Conservation (phyloP, 345 rosid genomes). For the Rhodamnia argentea region DNA sequence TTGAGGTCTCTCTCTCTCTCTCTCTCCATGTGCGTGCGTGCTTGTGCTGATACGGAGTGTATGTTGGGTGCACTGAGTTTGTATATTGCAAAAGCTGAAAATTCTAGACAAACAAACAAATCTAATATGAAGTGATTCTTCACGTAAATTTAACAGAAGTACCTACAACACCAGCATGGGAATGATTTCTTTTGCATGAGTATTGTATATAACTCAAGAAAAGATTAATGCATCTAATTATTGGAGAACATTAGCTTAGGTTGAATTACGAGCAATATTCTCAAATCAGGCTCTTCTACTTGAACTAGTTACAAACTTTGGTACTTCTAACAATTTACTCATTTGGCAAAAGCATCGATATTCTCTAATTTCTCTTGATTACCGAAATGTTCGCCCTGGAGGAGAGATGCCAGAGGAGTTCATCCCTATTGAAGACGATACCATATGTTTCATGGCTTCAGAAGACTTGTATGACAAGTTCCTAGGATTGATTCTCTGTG, state of each 20-base stretch:
- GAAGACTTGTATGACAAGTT: neutral
- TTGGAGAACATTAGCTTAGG: neutral
- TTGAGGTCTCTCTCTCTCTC: neutral
- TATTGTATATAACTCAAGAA: too few species aligned
- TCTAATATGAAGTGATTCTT: neutral
- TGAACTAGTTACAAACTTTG: rapidly evolving
- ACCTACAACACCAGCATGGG: neutral
- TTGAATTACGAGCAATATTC: neutral
- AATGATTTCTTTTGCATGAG: neutral
- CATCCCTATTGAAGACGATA: neutral
- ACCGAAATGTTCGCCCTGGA: neutral
- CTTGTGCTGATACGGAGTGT: too few species aligned
- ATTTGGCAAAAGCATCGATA: neutral
- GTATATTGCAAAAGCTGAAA: neutral
- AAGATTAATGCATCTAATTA: neutral
- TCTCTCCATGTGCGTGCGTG: neutral
- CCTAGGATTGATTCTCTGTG: neutral
- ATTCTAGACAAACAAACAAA: neutral
- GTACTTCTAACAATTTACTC: neutral
- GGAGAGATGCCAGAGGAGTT: neutral
- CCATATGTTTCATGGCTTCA: neutral
- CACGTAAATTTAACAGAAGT: neutral
- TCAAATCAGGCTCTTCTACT: neutral
- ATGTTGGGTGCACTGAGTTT: neutral
- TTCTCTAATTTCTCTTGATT: rapidly evolving